Evolutionary conservation across 768 basidiomycete genomes (phyloP).

Genomic region (Pisolithus sp.): DNA sequence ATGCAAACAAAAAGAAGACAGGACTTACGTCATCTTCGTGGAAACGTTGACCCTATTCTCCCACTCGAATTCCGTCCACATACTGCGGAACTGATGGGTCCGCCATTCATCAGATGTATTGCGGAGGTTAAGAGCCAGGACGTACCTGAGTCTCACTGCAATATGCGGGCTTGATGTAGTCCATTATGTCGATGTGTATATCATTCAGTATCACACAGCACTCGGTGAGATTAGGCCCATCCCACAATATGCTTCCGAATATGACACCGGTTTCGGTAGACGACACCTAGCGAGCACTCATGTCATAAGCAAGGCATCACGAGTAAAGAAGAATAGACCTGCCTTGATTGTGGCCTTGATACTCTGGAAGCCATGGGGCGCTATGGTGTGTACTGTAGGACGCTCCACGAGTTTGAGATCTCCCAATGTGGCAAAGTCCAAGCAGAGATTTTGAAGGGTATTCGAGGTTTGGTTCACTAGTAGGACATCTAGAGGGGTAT

Average conservation of each 20-base stretch:
- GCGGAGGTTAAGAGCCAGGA: neutral
- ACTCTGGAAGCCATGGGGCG: slow-evolving; percentile 95
- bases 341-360: slow-evolving; percentile 98
- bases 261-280: slow-evolving; percentile 99
- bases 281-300: slow-evolving; percentile 45
- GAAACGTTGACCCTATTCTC: slow-evolving; percentile 97
- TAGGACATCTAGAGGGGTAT: slow-evolving; percentile 62
- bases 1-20: slow-evolving; percentile 1
- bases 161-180: slow-evolving; percentile 54
- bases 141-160: slow-evolving; percentile 89
- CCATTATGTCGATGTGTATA: slow-evolving; percentile 92
- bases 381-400: slow-evolving; percentile 89
- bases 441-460: slow-evolving; percentile 91
- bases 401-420: slow-evolving; percentile 96
- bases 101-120: neutral
- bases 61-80: slow-evolving; percentile 99
- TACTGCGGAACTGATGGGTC: slow-evolving; percentile 72
- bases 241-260: slow-evolving; percentile 97
- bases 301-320: neutral
- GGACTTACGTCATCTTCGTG: slow-evolving; percentile 68
- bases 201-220: slow-evolving; percentile 93
- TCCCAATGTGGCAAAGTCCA: slow-evolving; percentile 96
- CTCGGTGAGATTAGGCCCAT: slow-evolving; percentile 81
- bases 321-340: neutral
- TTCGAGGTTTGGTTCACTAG: slow-evolving; percentile 94